These are phyloP conservation scores for Thinopyrum elongatum DNA, from an alignment of 176 grass and related monocot species.

Conservation along the genomic window DNA sequence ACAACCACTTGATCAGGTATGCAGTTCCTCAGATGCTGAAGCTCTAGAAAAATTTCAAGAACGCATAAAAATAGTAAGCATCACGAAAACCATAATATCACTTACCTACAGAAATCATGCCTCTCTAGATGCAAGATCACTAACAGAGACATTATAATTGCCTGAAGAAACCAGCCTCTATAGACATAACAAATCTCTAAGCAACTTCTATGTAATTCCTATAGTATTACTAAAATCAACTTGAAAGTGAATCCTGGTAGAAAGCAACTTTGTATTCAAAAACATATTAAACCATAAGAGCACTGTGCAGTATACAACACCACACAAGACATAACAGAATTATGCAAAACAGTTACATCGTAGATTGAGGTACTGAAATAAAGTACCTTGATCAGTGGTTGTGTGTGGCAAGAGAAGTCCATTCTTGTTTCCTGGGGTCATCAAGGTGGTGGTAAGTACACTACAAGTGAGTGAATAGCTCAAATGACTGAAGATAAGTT, in stretches of 20 bases:
- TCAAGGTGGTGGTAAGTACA: slow-evolving; percentile 9
- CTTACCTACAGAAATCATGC: not conserved
- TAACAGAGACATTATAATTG: not conserved
- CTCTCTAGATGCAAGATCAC: not conserved
- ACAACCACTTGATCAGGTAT: slow-evolving; percentile 95
- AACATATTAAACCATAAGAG: not conserved
- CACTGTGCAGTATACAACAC: not conserved
- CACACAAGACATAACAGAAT: not conserved
- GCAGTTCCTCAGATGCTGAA: slow-evolving; percentile 96
- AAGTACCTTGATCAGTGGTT: slow-evolving; percentile 89
- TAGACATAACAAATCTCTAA: not conserved
- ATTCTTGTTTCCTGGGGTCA: slow-evolving; percentile 86
- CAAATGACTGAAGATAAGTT: not conserved
- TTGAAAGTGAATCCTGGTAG: not conserved
- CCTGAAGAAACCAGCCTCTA: not conserved
- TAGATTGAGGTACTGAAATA: slow-evolving; percentile 5
- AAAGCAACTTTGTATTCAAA: not conserved
- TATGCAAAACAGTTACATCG: not conserved
- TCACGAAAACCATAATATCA: not conserved
- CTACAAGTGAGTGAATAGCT: not conserved
- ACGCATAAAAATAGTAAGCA: not conserved
- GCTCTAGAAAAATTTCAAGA: slow-evolving; percentile 54
- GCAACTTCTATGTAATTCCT: not conserved
- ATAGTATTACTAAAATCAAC: not conserved
- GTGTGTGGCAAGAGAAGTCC: slow-evolving; percentile 96